Evolutionary conservation across 2,329 filamentous ascomycete species (phyloP).

Genomic region (Cercospora sojina): DNA sequence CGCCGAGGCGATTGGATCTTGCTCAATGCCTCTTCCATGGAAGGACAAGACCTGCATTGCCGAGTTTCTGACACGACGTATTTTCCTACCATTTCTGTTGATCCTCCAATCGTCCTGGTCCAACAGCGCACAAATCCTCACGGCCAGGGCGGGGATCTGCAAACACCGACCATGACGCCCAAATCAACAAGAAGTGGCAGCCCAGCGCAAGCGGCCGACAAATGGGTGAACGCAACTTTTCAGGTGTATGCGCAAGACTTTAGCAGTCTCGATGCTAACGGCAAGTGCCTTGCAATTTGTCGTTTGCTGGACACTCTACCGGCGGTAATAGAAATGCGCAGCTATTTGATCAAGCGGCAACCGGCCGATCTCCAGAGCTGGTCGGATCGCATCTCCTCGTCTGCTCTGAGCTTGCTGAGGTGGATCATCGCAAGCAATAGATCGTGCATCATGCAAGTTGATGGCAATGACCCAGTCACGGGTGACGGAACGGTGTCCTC

Average conservation of each 20-base stretch:
- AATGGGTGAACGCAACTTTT: conserved; percentile 40
- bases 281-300: conserved; percentile 54
- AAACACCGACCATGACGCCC: conserved; percentile 17
- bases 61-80: conserved; percentile 49
- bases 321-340: conserved; percentile 57
- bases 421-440: conserved; percentile 92
- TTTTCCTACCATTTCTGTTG: conserved; percentile 46
- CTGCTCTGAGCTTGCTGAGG: conserved; percentile 67
- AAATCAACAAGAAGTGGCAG: conserved; percentile 14
- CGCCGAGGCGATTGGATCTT: conserved; percentile 54
- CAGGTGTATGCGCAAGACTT: conserved; percentile 58
- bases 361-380: conserved; percentile 51
- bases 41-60: conserved; percentile 46
- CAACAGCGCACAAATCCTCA: not conserved
- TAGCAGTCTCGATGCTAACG: conserved; percentile 49
- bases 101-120: conserved; percentile 26
- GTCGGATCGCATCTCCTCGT: conserved; percentile 61
- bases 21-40: conserved; percentile 21
- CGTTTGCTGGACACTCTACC: conserved; percentile 61
- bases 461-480: conserved; percentile 36
- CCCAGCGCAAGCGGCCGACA: conserved; percentile 22
- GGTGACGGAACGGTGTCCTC: conserved; percentile 13
- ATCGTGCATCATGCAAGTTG: conserved; percentile 79
- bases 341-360: conserved; percentile 41
- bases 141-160: not conserved